Conservation (phyloP, 192 early-diverging fungal genomes). For the Coemansia sp. region DNA sequence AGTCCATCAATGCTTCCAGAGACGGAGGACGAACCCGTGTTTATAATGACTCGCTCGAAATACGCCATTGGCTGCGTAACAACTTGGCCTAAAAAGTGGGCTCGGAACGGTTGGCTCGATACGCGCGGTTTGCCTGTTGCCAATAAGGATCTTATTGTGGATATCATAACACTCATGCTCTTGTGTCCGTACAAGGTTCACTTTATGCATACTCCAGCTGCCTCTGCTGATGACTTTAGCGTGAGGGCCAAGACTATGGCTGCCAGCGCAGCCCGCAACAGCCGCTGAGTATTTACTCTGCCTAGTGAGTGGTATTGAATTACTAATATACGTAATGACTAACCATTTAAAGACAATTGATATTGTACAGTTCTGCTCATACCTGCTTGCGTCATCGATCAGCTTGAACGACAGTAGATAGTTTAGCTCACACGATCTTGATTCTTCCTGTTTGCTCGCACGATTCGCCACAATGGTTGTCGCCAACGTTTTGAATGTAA, state of each 20-base stretch:
- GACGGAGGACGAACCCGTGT: neutral
- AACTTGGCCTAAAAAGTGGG: neutral
- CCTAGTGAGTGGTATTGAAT: neutral
- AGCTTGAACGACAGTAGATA: too few relatives aligned
- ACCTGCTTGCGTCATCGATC: neutral
- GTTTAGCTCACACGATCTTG: too few relatives aligned
- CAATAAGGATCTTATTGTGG: neutral
- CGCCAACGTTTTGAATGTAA: neutral
- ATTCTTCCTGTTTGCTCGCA: too few relatives aligned
- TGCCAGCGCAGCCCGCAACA: neutral
- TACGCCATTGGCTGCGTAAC: neutral
- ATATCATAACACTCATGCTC: neutral
- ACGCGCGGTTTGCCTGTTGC: neutral
- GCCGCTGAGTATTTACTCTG: neutral
- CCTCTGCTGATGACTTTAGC: neutral
- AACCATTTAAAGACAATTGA: too few relatives aligned
- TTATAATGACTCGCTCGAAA: neutral
- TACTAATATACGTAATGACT: neutral
- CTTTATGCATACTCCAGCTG: neutral
- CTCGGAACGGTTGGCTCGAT: neutral
- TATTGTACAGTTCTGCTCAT: too few relatives aligned
- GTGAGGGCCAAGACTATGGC: neutral
- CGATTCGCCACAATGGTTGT: neutral
- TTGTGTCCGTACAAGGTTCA: neutral
- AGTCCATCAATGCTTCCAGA: neutral